Base-by-base conservation (phyloP, 768 basidiomycete species). In the Rhodotorula graminis region DNA sequence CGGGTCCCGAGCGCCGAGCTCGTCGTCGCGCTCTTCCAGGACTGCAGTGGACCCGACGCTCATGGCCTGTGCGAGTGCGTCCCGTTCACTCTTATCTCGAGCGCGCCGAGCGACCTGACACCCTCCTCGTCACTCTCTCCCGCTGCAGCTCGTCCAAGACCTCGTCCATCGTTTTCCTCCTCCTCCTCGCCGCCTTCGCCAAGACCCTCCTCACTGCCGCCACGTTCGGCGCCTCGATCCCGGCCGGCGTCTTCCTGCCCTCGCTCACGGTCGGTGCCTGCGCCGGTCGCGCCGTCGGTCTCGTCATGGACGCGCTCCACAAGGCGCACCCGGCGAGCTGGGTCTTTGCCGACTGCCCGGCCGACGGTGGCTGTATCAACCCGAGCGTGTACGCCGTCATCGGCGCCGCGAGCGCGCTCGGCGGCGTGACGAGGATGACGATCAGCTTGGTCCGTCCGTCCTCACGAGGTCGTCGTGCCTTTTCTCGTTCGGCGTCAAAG, bases 191-290 rank as follows among this genome's bases (percentile, higher is more conserved):
- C 16, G 86, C 95, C 84, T 65, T 93, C 60, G 87, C 93, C 76
- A 94, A 93, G 80, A 89, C 88, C 3, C 84, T 84, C 4, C 81
- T 96, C 68, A 93, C 92, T 0, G 83, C 93, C 64, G 85, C 95
- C 57, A 97, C 95, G 0, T 97, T 97, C 72, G 96, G 95, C 14
- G 91, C 95, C 82, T 91, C 89, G 78, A 77, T 93, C 18, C 92
- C 92, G 58, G 93, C 93, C 18, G 95, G 95, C 10, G 94, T 99
- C 75, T 97, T 99, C 82, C 91, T 99, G 40, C 95, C 95, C 0
- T 92, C 93, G 0, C 86, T 98, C 16, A 93, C 81, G 23, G 93
- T 96, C n/a, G 94, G 95, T 40, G 93, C 94, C 0, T 95, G 93
- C 79, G 91, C 90, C 42, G 95, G 95, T 2, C 86, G 95, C 44